Evolutionary conservation across 73 alveolate genomes (phyloP).

Genomic region (Blepharisma japonicum): DNA sequence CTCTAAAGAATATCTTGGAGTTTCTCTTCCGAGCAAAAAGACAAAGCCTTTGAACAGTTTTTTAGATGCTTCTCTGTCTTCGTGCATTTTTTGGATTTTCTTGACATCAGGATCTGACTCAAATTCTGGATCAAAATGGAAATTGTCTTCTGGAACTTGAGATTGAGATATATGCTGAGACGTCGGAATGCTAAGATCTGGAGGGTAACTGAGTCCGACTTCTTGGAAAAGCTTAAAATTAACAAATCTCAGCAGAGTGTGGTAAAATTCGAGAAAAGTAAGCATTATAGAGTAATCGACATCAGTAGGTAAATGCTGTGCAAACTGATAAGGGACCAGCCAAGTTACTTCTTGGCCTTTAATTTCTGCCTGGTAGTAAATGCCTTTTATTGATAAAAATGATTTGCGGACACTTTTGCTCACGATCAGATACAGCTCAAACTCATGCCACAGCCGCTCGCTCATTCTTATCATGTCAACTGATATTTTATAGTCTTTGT

Average conservation of each 20-base stretch:
- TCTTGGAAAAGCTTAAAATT: slow-evolving; percentile 84
- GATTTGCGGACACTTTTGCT: slow-evolving; percentile 73
- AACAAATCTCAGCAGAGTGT: slow-evolving; percentile 79
- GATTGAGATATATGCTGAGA: neutral
- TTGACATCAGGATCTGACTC: slow-evolving; percentile 71
- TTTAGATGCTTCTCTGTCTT: slow-evolving; percentile 54
- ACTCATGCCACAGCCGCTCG: slow-evolving; percentile 66
- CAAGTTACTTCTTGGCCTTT: slow-evolving; percentile 88
- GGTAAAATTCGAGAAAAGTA: slow-evolving; percentile 90
- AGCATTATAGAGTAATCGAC: slow-evolving; percentile 95
- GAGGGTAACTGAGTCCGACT: slow-evolving; percentile 87
- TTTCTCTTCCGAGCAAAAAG: slow-evolving; percentile 79
- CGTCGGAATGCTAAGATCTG: slow-evolving; percentile 28
- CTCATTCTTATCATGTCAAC: slow-evolving; percentile 63
- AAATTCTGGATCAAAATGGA: slow-evolving; percentile 51
- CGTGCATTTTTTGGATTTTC: slow-evolving; percentile 64
- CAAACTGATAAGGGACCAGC: slow-evolving; percentile 91
- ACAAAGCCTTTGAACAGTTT: slow-evolving; percentile 58
- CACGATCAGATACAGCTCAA: slow-evolving; percentile 69
- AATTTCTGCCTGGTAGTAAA: slow-evolving; percentile 90
- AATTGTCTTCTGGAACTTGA: neutral
- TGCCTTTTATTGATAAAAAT: slow-evolving; percentile 93
- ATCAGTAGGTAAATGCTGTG: slow-evolving; percentile 83
- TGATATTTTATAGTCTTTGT: slow-evolving; percentile 51
- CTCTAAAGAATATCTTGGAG: slow-evolving; percentile 76